A percentile compares a stretch with the other conserved stretches of the same genome.
These are phyloP conservation scores for Termitomyces sp. DNA, from an alignment of 768 basidiomycete species.

Conservation along the genomic window DNA sequence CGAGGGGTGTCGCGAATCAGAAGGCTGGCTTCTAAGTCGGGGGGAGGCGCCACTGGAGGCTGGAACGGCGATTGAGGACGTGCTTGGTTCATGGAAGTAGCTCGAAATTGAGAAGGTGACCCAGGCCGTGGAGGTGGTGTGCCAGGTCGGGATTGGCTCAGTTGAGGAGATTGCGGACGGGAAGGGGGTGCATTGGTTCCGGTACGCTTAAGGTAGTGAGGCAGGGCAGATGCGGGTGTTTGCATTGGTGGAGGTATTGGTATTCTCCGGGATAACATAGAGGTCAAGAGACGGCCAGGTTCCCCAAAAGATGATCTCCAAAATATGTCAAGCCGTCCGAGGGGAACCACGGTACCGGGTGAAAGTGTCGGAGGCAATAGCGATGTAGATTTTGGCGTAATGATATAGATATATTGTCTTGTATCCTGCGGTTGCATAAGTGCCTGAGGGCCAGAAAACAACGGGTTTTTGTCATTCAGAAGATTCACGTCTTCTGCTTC, in stretches of 20 bases:
- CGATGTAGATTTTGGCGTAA: slow-evolving; percentile 49
- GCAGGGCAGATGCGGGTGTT: slow-evolving; percentile 69
- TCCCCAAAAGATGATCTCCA: slow-evolving; percentile 88
- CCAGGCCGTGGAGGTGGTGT: slow-evolving; percentile 50
- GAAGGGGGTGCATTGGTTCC: slow-evolving; percentile 36
- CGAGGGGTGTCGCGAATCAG: slow-evolving; percentile 48
- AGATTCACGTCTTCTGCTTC: slow-evolving; percentile 52
- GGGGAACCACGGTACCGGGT: slow-evolving; percentile 71
- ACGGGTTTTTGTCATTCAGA: slow-evolving; percentile 24
- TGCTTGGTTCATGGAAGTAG: slow-evolving; percentile 31
- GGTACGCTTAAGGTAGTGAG: slow-evolving; percentile 68
- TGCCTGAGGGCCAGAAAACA: slow-evolving; percentile 62
- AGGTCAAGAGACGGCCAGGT: slow-evolving; percentile 83
- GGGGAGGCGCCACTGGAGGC: slow-evolving; percentile 17
- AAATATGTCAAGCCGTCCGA: slow-evolving; percentile 85
- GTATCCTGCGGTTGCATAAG: slow-evolving; percentile 83
- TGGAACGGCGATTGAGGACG: slow-evolving; percentile 31
- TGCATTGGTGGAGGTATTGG: slow-evolving; percentile 44
- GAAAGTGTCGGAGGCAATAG: slow-evolving; percentile 44
- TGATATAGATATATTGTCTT: slow-evolving; percentile 85
- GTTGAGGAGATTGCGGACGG: slow-evolving; percentile 59
- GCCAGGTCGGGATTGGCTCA: slow-evolving; percentile 45
- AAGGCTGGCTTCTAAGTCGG: slow-evolving; percentile 57
- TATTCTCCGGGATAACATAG: slow-evolving; percentile 81
- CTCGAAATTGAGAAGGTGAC: slow-evolving; percentile 42